Evolutionary conservation across 108 stramenopile species (phyloP).

Genomic region (Discostella pseudostelligera): DNA sequence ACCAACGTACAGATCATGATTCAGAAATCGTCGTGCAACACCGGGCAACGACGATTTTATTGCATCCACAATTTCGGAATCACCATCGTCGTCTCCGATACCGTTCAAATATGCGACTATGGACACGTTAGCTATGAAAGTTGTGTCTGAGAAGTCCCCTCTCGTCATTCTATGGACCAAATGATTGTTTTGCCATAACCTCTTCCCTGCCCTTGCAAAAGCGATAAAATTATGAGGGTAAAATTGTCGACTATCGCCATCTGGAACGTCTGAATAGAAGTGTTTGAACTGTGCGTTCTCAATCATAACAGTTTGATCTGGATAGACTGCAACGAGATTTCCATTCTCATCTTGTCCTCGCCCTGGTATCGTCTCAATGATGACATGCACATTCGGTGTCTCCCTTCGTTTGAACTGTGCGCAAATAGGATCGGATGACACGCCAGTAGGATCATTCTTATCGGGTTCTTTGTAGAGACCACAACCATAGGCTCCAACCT

Average conservation of each 20-base stretch:
- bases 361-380: constrained; percentile 42
- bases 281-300: constrained; percentile 48
- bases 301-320: constrained; percentile 23
- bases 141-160: constrained; percentile 17
- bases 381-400: constrained; percentile 50
- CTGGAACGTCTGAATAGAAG: constrained; percentile 43
- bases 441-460: constrained; percentile 21
- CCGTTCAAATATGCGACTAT: constrained; percentile 45
- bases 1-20: constrained; percentile 37
- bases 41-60: constrained; percentile 30
- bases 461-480: constrained; percentile 29
- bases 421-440: constrained; percentile 41
- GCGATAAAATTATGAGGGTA: constrained; percentile 39
- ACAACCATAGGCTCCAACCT: constrained; percentile 47
- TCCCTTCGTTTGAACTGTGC: constrained; percentile 36
- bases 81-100: constrained; percentile 27
- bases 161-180: constrained; percentile 40
- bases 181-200: constrained; percentile 34
- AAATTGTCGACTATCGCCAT: constrained; percentile 33
- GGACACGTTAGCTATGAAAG: constrained; percentile 27
- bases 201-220: constrained; percentile 36
- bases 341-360: constrained; percentile 28
- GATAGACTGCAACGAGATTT: constrained; percentile 13
- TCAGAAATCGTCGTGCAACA: constrained; percentile 37
- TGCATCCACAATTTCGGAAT: constrained; percentile 38